phyloP scores from a whole-genome alignment of 2,329 filamentous ascomycete genomes.

The Colletotrichum paranaense region DNA sequence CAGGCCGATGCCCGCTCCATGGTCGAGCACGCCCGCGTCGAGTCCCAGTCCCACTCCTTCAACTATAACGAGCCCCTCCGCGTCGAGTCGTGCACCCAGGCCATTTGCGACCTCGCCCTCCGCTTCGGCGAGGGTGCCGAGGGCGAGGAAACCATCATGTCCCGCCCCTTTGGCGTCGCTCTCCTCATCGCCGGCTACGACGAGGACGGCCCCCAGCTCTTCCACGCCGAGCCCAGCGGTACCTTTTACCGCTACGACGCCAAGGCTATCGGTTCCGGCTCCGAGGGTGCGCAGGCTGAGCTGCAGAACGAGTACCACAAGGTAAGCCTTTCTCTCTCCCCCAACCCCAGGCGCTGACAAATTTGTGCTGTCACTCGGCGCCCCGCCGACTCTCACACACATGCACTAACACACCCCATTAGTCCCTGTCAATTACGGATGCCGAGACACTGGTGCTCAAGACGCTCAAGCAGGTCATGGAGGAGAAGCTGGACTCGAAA shows the following conservation, averaged over 20 bases:
- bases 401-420: slow-evolving; percentile 7
- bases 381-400: too few species aligned
- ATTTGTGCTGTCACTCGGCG: too few species aligned
- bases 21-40: slow-evolving; percentile 97
- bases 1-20: slow-evolving; percentile 98
- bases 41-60: slow-evolving; percentile 96
- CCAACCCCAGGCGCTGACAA: too few species aligned
- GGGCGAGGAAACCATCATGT: slow-evolving; percentile 99
- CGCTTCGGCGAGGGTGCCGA: slow-evolving; percentile 97
- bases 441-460: slow-evolving; percentile 96
- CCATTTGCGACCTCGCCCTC: slow-evolving; percentile 96
- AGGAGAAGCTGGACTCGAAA: slow-evolving; percentile 99
- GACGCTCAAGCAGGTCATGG: slow-evolving; percentile 99
- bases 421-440: slow-evolving; percentile 90
- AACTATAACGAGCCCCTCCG: slow-evolving; percentile 96
- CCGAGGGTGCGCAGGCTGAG: slow-evolving; percentile 96
- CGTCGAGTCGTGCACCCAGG: slow-evolving; percentile 98
- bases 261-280: slow-evolving; percentile 97
- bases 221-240: slow-evolving; percentile 96
- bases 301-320: slow-evolving; percentile 99
- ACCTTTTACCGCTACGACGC: slow-evolving; percentile 99
- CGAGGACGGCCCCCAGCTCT: slow-evolving; percentile 95
- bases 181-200: slow-evolving; percentile 97
- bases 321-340: slow-evolving; percentile 50
- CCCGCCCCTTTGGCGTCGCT: slow-evolving; percentile 94